phyloP scores from a whole-genome alignment of 495 filamentous ascomycete species.

The Penicillium samsonianum region DNA sequence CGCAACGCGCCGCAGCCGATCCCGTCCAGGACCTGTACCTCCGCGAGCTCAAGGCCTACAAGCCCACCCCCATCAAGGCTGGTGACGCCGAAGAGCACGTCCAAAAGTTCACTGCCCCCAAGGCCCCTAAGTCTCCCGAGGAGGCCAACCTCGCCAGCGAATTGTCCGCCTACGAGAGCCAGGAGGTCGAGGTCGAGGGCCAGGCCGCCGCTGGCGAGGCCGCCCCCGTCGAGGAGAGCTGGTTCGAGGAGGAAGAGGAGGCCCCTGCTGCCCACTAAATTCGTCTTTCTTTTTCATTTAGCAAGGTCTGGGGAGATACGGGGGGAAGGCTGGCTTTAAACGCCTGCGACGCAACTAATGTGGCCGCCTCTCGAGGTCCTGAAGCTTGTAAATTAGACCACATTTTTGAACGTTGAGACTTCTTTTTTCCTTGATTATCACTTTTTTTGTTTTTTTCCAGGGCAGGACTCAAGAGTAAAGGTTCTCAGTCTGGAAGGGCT shows the following conservation, averaged over 20 bases:
- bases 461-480: background rate
- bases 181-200: constrained; percentile 93
- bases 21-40: constrained; percentile 97
- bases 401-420: constrained; percentile 41
- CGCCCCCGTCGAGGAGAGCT: constrained; percentile 63
- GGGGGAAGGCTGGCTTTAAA: constrained; percentile 24
- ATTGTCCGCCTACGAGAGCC: constrained; percentile 87
- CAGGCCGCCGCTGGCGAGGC: constrained; percentile 60
- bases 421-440: constrained; percentile 21
- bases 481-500: background rate
- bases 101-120: constrained; percentile 78
- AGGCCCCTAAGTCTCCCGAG: constrained; percentile 82
- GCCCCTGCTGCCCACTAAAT: constrained; percentile 51
- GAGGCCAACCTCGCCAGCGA: constrained; percentile 88
- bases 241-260: constrained; percentile 69
- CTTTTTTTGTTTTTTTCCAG: background rate
- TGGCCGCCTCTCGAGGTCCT: constrained; percentile 38
- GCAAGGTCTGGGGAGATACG: constrained; percentile 38
- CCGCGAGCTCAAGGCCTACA: constrained; percentile 89
- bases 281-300: constrained; percentile 29
- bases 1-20: constrained; percentile 64
- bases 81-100: constrained; percentile 87
- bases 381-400: constrained; percentile 52
- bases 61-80: constrained; percentile 78
- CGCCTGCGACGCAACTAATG: constrained; percentile 27